Evolutionary conservation across 805 yeast genomes (phyloP).

Genomic region (Kluyveromyces lactis): DNA sequence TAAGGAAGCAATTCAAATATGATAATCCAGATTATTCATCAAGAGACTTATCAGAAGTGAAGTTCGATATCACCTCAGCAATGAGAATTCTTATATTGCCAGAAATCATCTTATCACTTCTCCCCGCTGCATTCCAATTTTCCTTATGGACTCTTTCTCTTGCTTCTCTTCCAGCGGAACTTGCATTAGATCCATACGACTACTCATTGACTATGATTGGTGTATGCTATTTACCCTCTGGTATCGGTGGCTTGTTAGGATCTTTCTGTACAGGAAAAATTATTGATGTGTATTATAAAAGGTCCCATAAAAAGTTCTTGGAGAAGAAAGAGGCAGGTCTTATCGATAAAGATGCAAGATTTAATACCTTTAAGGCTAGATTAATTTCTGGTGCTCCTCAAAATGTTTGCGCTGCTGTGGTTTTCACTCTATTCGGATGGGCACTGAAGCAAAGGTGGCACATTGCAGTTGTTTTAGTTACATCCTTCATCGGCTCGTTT

Average conservation of each 20-base stretch:
- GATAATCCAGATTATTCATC: slow-evolving; percentile 27
- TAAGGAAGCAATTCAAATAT: slow-evolving; percentile 17
- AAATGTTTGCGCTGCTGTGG: slow-evolving; percentile 31
- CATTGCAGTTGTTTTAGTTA: slow-evolving; percentile 47
- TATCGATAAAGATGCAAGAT: slow-evolving; percentile 26
- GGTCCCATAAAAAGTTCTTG: slow-evolving; percentile 19
- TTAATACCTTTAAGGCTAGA: slow-evolving; percentile 48
- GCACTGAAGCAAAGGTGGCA: slow-evolving; percentile 43
- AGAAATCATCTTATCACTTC: slow-evolving; percentile 41
- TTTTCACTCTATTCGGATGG: slow-evolving; percentile 64
- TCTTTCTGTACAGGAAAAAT: slow-evolving; percentile 50
- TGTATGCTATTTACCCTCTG: slow-evolving; percentile 64
- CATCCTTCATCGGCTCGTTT: slow-evolving; percentile 48
- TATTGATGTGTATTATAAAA: slow-evolving; percentile 42
- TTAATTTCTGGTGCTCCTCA: slow-evolving; percentile 40
- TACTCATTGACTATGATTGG: slow-evolving; percentile 54
- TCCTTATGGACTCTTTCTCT: slow-evolving; percentile 64
- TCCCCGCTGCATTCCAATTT: slow-evolving; percentile 56
- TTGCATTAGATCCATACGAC: slow-evolving; percentile 40
- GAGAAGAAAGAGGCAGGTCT: slow-evolving; percentile 18
- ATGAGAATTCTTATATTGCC: slow-evolving; percentile 36
- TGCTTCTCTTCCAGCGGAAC: slow-evolving; percentile 51
- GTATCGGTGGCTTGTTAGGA: slow-evolving; percentile 58
- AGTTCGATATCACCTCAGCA: slow-evolving; percentile 30
- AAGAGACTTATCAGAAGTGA: slow-evolving; percentile 16